These are phyloP conservation scores for Aspergillus baeticus DNA, from an alignment of 495 filamentous ascomycete species.

Conservation along the genomic window DNA sequence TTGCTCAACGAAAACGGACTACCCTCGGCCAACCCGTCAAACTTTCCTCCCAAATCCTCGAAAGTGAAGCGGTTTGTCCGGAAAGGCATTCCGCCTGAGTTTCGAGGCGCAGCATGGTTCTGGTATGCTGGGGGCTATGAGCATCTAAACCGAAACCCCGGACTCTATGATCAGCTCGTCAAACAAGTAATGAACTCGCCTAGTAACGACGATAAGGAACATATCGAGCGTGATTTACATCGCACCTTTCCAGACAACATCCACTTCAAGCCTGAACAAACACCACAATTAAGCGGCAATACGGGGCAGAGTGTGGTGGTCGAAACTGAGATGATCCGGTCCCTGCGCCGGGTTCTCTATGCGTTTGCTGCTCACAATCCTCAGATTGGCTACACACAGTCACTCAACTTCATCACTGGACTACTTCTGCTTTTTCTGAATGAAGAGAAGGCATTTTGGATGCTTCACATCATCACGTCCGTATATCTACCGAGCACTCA, in stretches of 20 bases:
- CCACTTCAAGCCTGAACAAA: constrained; percentile 74
- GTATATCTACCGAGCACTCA: constrained; percentile 90
- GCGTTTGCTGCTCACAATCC: constrained; percentile 90
- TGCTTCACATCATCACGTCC: constrained; percentile 88
- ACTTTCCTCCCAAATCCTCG: constrained; percentile 74
- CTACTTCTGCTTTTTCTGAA: constrained; percentile 89
- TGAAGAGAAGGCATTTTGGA: constrained; percentile 91
- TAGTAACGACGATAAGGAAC: constrained; percentile 72
- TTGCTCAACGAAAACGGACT: constrained; percentile 76
- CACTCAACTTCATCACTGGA: constrained; percentile 94
- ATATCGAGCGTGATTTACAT: constrained; percentile 93
- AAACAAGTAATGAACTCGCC: constrained; percentile 59
- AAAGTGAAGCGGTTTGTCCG: constrained; percentile 88
- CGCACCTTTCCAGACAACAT: constrained; percentile 96
- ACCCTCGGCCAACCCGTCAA: constrained; percentile 64
- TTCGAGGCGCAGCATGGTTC: constrained; percentile 93
- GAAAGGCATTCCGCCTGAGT: constrained; percentile 94
- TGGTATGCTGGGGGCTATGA: constrained; percentile 91
- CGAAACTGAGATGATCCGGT: constrained; percentile 76
- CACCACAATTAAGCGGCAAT: constrained; percentile 22
- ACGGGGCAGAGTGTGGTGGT: constrained; percentile 34
- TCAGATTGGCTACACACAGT: constrained; percentile 92
- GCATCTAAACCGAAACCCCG: constrained; percentile 67
- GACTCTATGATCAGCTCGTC: constrained; percentile 71
- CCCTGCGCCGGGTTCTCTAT: constrained; percentile 80